Evolutionary conservation across 495 filamentous ascomycete genomes (phyloP).

Genomic region (Diplogelasinospora grovesii): DNA sequence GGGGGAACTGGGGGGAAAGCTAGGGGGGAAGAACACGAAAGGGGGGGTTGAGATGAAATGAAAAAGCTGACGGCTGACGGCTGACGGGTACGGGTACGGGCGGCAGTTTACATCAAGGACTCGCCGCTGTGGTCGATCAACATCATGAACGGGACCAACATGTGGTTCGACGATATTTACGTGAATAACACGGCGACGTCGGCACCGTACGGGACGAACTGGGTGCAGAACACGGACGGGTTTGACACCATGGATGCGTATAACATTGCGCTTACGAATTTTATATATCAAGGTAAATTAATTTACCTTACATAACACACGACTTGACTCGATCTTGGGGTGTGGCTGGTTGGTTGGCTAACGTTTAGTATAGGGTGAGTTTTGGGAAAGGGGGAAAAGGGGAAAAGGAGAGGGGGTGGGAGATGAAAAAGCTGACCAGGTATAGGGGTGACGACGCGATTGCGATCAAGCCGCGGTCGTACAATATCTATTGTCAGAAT

Average conservation of each 20-base stretch:
- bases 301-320: too few relatives aligned
- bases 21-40: too few relatives aligned
- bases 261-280: slow-evolving; percentile 46
- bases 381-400: too few relatives aligned
- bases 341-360: too few relatives aligned
- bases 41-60: too few relatives aligned
- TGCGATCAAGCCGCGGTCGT: slow-evolving; percentile 51
- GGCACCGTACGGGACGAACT: slow-evolving; percentile 48
- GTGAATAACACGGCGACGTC: slow-evolving; percentile 43
- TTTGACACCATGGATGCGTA: slow-evolving; percentile 47
- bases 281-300: slow-evolving; percentile 46
- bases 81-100: too few relatives aligned
- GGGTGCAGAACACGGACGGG: slow-evolving; percentile 2
- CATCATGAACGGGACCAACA: slow-evolving; percentile 52
- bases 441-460: slow-evolving; percentile 50
- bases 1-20: too few relatives aligned
- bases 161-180: slow-evolving; percentile 47
- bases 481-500: slow-evolving; percentile 46
- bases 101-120: slow-evolving; percentile 44
- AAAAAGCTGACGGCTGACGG: too few relatives aligned
- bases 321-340: too few relatives aligned
- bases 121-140: slow-evolving; percentile 50
- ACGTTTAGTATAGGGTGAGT: too few relatives aligned
- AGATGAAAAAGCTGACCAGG: too few relatives aligned
- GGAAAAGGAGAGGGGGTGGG: too few relatives aligned